Percentiles rank a stretch among this genome's conserved stretches.
Conservation (phyloP, 2,329 filamentous ascomycete species). For the Thelonectria discophora region DNA sequence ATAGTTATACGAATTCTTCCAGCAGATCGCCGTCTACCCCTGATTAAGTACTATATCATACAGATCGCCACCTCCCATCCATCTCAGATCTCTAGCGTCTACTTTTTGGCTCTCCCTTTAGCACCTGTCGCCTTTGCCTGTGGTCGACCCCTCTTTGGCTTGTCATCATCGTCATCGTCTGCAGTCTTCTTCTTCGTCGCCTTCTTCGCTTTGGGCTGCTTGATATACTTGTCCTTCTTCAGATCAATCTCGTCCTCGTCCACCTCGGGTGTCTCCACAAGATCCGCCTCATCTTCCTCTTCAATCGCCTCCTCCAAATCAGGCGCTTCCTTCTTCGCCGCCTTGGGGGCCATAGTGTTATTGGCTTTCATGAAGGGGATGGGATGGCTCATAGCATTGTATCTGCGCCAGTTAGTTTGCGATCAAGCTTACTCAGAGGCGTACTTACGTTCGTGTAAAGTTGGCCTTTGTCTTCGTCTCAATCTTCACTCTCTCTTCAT, state of each 20-base stretch:
- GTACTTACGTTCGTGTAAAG: slow-evolving; percentile 85
- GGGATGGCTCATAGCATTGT: slow-evolving; percentile 87
- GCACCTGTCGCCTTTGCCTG: slow-evolving; percentile 51
- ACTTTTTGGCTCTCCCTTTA: slow-evolving; percentile 61
- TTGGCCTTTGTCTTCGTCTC: slow-evolving; percentile 86
- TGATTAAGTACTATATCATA: not conserved
- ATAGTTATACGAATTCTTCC: not conserved
- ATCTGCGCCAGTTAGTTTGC: slow-evolving; percentile 60
- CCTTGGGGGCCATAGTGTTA: slow-evolving; percentile 77
- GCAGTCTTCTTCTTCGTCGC: slow-evolving; percentile 56
- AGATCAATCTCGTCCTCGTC: slow-evolving; percentile 80
- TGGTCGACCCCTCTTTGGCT: slow-evolving; percentile 59
- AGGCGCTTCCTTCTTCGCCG: slow-evolving; percentile 77
- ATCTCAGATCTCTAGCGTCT: not conserved
- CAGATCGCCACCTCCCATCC: not conserved
- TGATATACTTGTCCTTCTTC: slow-evolving; percentile 96
- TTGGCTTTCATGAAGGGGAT: slow-evolving; percentile 96
- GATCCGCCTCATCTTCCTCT: slow-evolving; percentile 82
- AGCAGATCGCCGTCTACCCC: not conserved
- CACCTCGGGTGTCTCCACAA: slow-evolving; percentile 64
- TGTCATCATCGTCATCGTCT: slow-evolving; percentile 60
- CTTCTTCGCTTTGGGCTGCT: slow-evolving; percentile 80
- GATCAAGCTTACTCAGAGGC: not conserved
- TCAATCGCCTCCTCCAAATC: slow-evolving; percentile 97
- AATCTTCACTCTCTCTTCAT: slow-evolving; percentile 77